A percentile compares a stretch with the other conserved stretches of the same genome.
Evolutionary conservation across 805 yeast genomes (phyloP).

Genomic region (Lipomyces sp.): DNA sequence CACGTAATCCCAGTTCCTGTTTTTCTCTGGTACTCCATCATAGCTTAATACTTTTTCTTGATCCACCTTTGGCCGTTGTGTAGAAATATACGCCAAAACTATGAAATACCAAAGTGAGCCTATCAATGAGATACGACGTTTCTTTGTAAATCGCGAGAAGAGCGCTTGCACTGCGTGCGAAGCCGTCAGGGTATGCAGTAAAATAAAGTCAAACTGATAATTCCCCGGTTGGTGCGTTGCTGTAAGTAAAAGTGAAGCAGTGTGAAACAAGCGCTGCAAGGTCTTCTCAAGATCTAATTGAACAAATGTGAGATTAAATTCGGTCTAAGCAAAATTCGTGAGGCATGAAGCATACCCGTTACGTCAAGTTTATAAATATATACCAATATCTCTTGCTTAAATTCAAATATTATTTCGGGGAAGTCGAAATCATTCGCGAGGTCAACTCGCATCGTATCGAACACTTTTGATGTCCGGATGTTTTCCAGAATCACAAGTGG

Average conservation of each 20-base stretch:
- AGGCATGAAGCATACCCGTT: constrained; percentile 16
- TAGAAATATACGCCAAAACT: constrained; percentile 25
- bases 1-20: constrained; percentile 32
- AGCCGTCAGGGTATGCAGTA: constrained; percentile 43
- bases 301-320: background rate
- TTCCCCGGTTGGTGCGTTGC: constrained; percentile 37
- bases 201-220: constrained; percentile 41
- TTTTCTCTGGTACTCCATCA: constrained; percentile 21
- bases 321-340: no score
- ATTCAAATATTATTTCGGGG: constrained; percentile 19
- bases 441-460: constrained; percentile 29
- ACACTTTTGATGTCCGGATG: constrained; percentile 34
- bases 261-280: constrained; percentile 33
- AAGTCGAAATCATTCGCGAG: constrained; percentile 17
- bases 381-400: constrained; percentile 28
- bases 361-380: constrained; percentile 35
- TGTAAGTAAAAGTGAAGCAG: constrained; percentile 37
- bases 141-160: constrained; percentile 20
- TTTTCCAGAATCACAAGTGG: constrained; percentile 36
- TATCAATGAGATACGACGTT: constrained; percentile 21
- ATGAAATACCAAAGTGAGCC: constrained; percentile 33
- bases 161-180: constrained; percentile 39
- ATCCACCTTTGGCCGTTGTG: constrained; percentile 23
- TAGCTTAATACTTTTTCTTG: constrained; percentile 10
- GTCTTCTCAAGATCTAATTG: constrained; percentile 29